Evolutionary conservation across 176 grass and related monocot species (phyloP).

Genomic region (Themeda triandra): DNA sequence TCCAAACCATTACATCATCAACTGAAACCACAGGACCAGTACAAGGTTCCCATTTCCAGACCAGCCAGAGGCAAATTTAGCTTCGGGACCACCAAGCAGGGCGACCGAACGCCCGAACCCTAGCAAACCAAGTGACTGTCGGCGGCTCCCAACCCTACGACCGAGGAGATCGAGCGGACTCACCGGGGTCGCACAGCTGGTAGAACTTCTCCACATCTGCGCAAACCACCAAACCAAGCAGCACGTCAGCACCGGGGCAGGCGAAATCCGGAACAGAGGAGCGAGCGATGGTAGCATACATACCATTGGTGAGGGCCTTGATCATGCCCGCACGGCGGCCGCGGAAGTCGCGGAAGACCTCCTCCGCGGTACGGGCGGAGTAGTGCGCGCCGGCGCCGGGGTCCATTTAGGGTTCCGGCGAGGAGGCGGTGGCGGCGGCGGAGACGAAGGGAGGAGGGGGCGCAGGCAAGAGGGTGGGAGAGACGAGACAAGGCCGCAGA

Average conservation of each 20-base stretch:
- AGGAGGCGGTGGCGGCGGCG: constrained; percentile 37
- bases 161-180: constrained; percentile 48
- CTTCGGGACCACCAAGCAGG: neutral
- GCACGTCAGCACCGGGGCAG: constrained; percentile 19
- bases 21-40: constrained; percentile 1
- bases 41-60: neutral
- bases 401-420: constrained; percentile 64
- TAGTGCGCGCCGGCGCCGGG: constrained; percentile 52
- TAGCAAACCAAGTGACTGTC: neutral
- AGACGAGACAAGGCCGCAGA: constrained; percentile 21
- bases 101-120: neutral
- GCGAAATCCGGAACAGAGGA: neutral
- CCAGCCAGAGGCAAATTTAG: constrained; percentile 24
- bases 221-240: constrained; percentile 17
- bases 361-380: constrained; percentile 77
- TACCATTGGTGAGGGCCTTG: constrained; percentile 94
- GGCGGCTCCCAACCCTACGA: constrained; percentile 20
- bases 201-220: constrained; percentile 96
- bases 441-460: neutral
- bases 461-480: constrained; percentile 30
- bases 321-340: constrained; percentile 88
- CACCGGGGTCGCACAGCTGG: constrained; percentile 91
- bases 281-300: constrained; percentile 4
- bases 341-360: constrained; percentile 92
- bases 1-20: neutral